Base-by-base conservation (phyloP, 2,329 filamentous ascomycete genomes). In the Cryphonectria nitschkei region DNA sequence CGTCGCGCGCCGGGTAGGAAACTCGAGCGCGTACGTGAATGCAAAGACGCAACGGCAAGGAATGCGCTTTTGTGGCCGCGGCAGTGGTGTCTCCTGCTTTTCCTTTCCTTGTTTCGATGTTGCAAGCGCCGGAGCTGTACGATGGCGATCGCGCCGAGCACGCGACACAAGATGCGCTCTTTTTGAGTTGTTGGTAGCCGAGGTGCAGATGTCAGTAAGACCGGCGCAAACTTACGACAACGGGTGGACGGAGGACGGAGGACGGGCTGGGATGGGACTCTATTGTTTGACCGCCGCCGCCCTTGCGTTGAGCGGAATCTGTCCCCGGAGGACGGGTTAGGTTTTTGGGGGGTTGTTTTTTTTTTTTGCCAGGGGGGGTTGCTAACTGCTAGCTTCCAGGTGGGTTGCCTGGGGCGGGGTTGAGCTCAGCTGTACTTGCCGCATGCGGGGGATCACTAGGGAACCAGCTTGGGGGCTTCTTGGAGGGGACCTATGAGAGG, bases 161-260 rank as follows among this genome's bases (percentile, higher is more conserved):
- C 65, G 71, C 71, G 69, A 72, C 71, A 64, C 66, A 46, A 69
- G 68, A 52, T 67, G 69, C 69, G 54, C 46, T 56, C 39, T 56
- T 68, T 64, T 29, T 39, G 58, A 56, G 62, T 67, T 32, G 58
- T n/a, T 43, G 14, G 41, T 41, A 70, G 63, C 50, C 65, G 66
- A 70, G 62, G 46, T 43, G 32, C 54, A 62, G 61, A 43, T 58
- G 68, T 64, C 70, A 61, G 68, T 41, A 41, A 67, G 68, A 43
- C 43, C 70, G 65, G 70, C 70, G 68, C 70, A 58, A 66, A 67
- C 61, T 61, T 62, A 52, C n/a, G 62, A 50, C 46, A 19, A 65
- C 58, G 58, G 58, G 68, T 39, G 68, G 22, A 61, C 66, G 54
- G 63, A 58, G 50, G 29, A 19, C 50, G 32, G 67, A 63, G 46